phyloP scores from a whole-genome alignment of 1,284 basidiomycete genomes.

The Porogramme epimiltina region DNA sequence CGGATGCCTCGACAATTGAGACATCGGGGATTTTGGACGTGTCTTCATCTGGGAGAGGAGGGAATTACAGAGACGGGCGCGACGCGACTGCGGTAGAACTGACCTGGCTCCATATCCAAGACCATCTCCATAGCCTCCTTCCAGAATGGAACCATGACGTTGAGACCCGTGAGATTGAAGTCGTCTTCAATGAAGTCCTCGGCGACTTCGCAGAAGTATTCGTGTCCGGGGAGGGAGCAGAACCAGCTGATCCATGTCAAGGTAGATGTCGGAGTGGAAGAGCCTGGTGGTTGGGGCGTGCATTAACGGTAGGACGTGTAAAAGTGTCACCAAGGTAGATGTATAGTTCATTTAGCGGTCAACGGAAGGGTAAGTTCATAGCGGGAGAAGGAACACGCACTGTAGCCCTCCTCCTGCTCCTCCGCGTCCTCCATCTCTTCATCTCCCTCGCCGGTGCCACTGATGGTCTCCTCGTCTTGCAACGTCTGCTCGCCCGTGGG shows the following conservation, averaged over 20 bases:
- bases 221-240: constrained; percentile 96
- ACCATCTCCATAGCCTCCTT: constrained; percentile 99
- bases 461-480: constrained; percentile 32
- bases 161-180: constrained; percentile 97
- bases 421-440: constrained; percentile 37
- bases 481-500: constrained; percentile 17
- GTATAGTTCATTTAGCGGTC: not conserved
- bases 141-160: constrained; percentile 97
- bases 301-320: constrained; percentile 1
- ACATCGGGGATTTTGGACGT: constrained; percentile 91
- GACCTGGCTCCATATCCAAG: constrained; percentile 98
- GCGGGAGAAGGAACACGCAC: constrained; percentile 24
- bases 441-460: constrained; percentile 34
- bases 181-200: constrained; percentile 99
- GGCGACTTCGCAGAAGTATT: constrained; percentile 97
- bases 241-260: constrained; percentile 99
- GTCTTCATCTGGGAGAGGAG: constrained; percentile 74
- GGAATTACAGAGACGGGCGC: not conserved
- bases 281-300: constrained; percentile 56
- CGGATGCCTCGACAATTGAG: constrained; percentile 96
- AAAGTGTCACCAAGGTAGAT: not conserved
- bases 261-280: constrained; percentile 82
- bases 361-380: constrained; percentile 1
- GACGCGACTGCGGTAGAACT: constrained; percentile 29
- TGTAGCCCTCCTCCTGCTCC: constrained; percentile 36